phyloP scores from a whole-genome alignment of 148 eudicot species.

The Bassia scoparia region DNA sequence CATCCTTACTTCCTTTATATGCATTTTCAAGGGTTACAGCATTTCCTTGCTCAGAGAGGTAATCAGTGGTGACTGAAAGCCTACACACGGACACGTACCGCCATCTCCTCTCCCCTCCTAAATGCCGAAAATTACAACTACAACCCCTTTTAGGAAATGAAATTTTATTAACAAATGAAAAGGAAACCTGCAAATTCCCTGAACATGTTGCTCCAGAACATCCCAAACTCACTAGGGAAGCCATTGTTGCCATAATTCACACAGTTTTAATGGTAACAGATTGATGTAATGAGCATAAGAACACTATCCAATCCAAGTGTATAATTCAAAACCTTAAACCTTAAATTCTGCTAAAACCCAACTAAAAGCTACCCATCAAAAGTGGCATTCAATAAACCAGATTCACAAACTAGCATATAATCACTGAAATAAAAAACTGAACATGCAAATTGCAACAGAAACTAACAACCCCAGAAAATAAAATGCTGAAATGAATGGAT shows the following conservation, averaged over 20 bases:
- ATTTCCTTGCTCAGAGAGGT: constrained; percentile 66
- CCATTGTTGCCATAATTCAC: constrained; percentile 62
- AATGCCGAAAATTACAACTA: constrained; percentile 44
- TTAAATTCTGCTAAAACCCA: constrained; percentile 23
- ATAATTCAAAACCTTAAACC: background rate
- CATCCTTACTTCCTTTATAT: constrained; percentile 53
- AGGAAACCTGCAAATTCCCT: constrained; percentile 51
- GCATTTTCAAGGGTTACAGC: constrained; percentile 65
- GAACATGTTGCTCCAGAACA: constrained; percentile 51
- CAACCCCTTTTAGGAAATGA: constrained; percentile 45
- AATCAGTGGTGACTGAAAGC: constrained; percentile 66
- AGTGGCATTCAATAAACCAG: background rate
- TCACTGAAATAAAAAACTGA: background rate
- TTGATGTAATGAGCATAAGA: constrained; percentile 24
- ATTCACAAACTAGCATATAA: background rate
- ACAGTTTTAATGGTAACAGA: constrained; percentile 14
- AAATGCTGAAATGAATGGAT: constrained; percentile 9
- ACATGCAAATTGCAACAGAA: constrained; percentile 6
- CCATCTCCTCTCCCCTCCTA: constrained; percentile 60
- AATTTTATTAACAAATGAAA: constrained; percentile 48
- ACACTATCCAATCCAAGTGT: background rate
- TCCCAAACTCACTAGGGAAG: constrained; percentile 92
- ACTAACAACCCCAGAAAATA: constrained; percentile 13
- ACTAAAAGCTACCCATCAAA: constrained; percentile 10
- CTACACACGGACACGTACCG: constrained; percentile 75